These are phyloP conservation scores for Zygnema circumcarinatum DNA, from an alignment of 139 green algal genomes.

Conservation along the genomic window DNA sequence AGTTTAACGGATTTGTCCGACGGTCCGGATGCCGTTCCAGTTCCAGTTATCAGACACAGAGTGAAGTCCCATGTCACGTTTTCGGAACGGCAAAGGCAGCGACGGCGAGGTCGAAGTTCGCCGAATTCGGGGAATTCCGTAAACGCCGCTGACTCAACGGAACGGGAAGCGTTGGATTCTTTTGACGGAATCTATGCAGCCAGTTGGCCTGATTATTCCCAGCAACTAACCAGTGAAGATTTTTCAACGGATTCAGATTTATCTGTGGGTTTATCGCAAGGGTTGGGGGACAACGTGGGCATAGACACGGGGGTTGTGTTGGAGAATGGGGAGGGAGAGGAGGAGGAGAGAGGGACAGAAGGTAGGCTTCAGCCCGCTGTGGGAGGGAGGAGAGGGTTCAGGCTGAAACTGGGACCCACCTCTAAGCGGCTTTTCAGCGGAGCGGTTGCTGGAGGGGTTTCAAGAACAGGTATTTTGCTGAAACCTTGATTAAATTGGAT, in stretches of 20 bases:
- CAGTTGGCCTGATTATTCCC: not conserved
- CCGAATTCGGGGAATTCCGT: no score
- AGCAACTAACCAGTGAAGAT: no score
- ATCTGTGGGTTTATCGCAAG: not conserved
- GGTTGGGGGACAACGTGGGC: not conserved
- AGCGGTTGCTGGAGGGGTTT: conserved; percentile 43
- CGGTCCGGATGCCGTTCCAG: no score
- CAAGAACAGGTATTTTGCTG: conserved; percentile 41
- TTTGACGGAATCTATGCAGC: conserved; percentile 1
- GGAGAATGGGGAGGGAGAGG: not conserved
- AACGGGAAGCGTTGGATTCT: conserved; percentile 11
- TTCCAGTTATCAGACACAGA: conserved; percentile 15
- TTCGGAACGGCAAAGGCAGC: conserved; percentile 35
- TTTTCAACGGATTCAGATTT: no score
- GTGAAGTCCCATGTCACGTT: conserved; percentile 27
- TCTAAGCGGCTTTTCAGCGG: conserved; percentile 49
- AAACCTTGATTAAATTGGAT: not conserved
- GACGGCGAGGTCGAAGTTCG: not conserved
- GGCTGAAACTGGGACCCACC: not conserved
- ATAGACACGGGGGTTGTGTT: not conserved
- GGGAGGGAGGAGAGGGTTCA: not conserved
- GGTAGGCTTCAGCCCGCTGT: not conserved
- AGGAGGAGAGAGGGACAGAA: conserved; percentile 5
- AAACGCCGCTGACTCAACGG: not conserved
- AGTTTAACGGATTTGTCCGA: conserved; percentile 9